Percentiles rank a stretch among this genome's conserved stretches.
These are phyloP conservation scores for Powellomyces hirtus DNA, from an alignment of 192 early-diverging fungal genomes.

Conservation along the genomic window DNA sequence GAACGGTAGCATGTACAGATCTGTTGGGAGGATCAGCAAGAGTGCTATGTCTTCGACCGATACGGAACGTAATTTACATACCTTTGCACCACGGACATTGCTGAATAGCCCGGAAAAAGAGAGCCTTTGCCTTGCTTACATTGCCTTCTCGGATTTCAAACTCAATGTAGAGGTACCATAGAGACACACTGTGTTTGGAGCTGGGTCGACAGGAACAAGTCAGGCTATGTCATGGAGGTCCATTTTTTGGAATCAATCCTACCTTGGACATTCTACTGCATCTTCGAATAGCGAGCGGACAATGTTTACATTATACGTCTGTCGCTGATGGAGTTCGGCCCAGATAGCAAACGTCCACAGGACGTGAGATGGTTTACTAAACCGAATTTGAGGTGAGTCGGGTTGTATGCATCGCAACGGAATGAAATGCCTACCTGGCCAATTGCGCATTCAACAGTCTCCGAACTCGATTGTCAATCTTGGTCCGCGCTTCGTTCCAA, in stretches of 20 bases:
- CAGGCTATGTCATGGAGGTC: too few species aligned
- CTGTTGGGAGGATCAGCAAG: slow-evolving; percentile 22
- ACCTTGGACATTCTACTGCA: slow-evolving; percentile 41
- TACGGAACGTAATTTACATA: slow-evolving; percentile 12
- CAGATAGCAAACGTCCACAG: slow-evolving; percentile 59
- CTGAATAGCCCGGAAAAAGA: slow-evolving; percentile 59
- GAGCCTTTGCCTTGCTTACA: slow-evolving; percentile 39
- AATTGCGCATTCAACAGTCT: slow-evolving; percentile 37
- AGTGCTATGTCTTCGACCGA: background rate
- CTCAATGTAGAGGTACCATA: slow-evolving; percentile 64
- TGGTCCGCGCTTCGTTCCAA: slow-evolving; percentile 59
- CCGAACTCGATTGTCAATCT: slow-evolving; percentile 59
- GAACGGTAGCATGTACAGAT: slow-evolving; percentile 57
- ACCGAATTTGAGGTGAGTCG: background rate
- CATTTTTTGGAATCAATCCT: too few species aligned
- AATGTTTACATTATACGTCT: slow-evolving; percentile 51
- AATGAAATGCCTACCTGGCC: too few species aligned
- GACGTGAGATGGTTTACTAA: slow-evolving; percentile 52
- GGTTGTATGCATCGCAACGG: slow-evolving; percentile 1
- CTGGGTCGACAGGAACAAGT: too few species aligned
- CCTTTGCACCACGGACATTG: slow-evolving; percentile 72
- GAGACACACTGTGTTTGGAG: slow-evolving; percentile 42
- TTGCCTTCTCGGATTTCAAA: slow-evolving; percentile 53
- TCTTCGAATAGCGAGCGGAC: slow-evolving; percentile 59
- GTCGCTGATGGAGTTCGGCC: slow-evolving; percentile 52